Base-by-base conservation (phyloP, 2,329 filamentous ascomycete species). In the Paracorniculantispora psalliotae region DNA sequence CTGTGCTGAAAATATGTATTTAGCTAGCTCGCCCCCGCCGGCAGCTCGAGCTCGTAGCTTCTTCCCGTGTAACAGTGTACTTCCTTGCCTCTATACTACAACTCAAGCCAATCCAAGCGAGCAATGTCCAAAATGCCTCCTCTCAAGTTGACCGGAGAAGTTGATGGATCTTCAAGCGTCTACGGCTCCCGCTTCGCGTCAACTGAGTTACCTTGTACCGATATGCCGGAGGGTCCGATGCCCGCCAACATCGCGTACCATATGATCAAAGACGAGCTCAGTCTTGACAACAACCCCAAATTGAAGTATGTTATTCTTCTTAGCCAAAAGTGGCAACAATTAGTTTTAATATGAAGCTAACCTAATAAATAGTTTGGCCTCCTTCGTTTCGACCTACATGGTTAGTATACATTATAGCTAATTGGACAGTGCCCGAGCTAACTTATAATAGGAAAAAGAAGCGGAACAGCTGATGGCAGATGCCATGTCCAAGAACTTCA, bases 351-450 rank as follows among this genome's bases (percentile, higher is more conserved):
- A 5, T 6, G 2, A 1, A 23, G 35, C 53, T 6, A 46, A 53
- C 52, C 21, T 37, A 25, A 54, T 37, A 43, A 19, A 17, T 58
- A 94, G 91, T 73, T 76, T 97, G 67, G 92, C 93, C 30, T 92
- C 88, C 37, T 97, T 97, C 69, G 92, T 96, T 64, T 96, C 92
- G 1, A 97, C 93, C 1, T 97, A 96, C 79, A 97, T 96, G 92
- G 89, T 91, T 78, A 66, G 28, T 30, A n/a, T n/a, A 23, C 0
- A 3, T 3, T 15, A 12, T 28, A 13, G n/a, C 50, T 59, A 8
- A 54, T 33, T 26, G 2, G 26, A 3, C n/a, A n/a, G n/a, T n/a
- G n/a, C n/a, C n/a, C n/a, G n/a, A n/a, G n/a, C n/a, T n/a, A n/a
- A n/a, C n/a, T n/a, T n/a, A 15, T 19, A n/a, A 17, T 66, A 91